Evolutionary conservation across 208 protist genomes (phyloP).

Genomic region (Vickermania ingenoplastis): DNA sequence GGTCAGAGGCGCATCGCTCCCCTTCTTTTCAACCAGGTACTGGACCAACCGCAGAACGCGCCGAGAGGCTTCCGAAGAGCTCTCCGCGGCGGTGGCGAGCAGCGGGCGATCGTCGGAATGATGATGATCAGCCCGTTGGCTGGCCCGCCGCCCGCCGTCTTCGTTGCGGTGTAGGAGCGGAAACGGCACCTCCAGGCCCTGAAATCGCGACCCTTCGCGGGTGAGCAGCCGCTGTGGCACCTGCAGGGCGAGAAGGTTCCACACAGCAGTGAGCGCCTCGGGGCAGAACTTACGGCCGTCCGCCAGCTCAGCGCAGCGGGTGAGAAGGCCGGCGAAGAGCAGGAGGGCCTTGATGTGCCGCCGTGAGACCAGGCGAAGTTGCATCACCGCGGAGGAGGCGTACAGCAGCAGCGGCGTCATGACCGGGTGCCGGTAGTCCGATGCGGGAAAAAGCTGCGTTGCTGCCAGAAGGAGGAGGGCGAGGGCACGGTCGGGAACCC

Average conservation of each 20-base stretch:
- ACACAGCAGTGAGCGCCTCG: conserved; percentile 47
- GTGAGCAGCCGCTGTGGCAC: conserved; percentile 20
- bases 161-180: conserved; percentile 51
- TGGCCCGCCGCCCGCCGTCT: conserved; percentile 21
- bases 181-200: conserved; percentile 45
- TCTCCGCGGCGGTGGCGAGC: not conserved
- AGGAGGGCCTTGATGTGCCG: conserved; percentile 40
- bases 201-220: conserved; percentile 50
- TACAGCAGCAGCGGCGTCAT: conserved; percentile 66
- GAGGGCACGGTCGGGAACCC: conserved; percentile 17
- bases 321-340: conserved; percentile 32
- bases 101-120: not conserved
- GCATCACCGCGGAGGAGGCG: conserved; percentile 49
- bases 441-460: conserved; percentile 61
- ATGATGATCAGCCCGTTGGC: conserved; percentile 5
- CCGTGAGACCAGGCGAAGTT: conserved; percentile 43
- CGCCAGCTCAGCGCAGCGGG: conserved; percentile 19
- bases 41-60: not conserved
- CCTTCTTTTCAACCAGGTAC: not conserved
- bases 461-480: conserved; percentile 56
- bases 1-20: not conserved
- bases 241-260: conserved; percentile 71
- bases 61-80: not conserved
- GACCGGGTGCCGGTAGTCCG: conserved; percentile 74
- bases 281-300: conserved; percentile 35